Conservation (phyloP, 768 basidiomycete genomes). For the Lentinula raphanica region DNA sequence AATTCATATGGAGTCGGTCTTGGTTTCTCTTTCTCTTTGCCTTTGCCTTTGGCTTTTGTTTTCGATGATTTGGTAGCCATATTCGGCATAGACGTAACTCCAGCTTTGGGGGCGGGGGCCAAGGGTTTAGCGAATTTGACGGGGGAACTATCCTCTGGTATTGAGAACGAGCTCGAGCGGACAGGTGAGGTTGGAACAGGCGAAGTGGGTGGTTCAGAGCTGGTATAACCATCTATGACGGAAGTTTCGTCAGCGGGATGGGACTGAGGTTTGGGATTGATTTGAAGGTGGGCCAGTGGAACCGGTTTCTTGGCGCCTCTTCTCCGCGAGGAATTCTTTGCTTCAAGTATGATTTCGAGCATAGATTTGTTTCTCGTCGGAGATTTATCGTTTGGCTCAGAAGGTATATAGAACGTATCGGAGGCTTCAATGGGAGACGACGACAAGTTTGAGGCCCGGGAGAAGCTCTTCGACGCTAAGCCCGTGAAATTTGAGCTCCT, state of each 20-base stretch:
- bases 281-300: not conserved
- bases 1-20: not conserved
- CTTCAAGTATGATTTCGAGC: not conserved
- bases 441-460: not conserved
- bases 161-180: not conserved
- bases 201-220: not conserved
- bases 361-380: not conserved
- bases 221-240: not conserved
- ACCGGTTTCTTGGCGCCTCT: not conserved
- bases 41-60: not conserved
- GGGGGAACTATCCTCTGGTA: not conserved
- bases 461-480: not conserved
- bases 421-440: slow-evolving; percentile 3
- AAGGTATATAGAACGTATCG: not conserved
- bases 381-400: not conserved
- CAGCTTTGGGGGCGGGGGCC: not conserved
- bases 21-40: not conserved
- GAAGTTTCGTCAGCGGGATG: not conserved
- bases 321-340: not conserved
- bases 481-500: not conserved
- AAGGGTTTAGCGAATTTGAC: not conserved
- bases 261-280: not conserved
- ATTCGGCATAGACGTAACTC: not conserved
- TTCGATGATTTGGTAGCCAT: not conserved
- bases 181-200: not conserved